Evolutionary conservation across 345 rosid species (phyloP), one percentile per base, ranked within the genome.

Genomic region (Eucalyptus sideroxylon): DNA sequence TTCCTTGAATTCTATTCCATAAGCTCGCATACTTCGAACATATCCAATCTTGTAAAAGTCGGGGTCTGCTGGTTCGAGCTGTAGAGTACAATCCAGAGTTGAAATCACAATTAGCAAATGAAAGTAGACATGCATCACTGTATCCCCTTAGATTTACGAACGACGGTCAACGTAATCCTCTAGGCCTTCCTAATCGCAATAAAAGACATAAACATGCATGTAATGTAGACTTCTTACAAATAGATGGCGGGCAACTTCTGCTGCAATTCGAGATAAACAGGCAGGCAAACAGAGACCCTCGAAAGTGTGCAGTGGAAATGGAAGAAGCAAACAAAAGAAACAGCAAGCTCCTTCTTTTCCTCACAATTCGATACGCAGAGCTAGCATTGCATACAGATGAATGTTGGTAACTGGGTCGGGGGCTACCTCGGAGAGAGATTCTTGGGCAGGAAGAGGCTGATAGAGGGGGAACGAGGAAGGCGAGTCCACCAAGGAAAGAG

Each of bases 41-140:
- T 93, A 97, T 16, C 99, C 99, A 82, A 98, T 98, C 94, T 93
- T 98, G 94, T 96, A 98, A 91, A 97, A 98, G 92, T 97, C 99
- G 11, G 99, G 98, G 92, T 97, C 99, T 85, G 96, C 99, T 62
- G 95, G 94, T 90, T 96, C 98, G 91, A 93, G 88, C 95, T 93
- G 89, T 34, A 60, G 86, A 34, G 51, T 23, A 19, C n/a, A 42
- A 67, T 60, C 7, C 13, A 87, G 16, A 24, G 34, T 13, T 67
- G 59, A 60, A 77, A 62, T 86, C 88, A 30, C 85, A 53, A 8
- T 88, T 83, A 49, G 65, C 26, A 30, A 81, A n/a, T 50, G 34
- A 83, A 82, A 53, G 27, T 11, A n/a, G 47, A 50, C 11, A 86
- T n/a, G 44, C 77, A 12, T 50, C n/a, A 8, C 1, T 13, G 62